Base-by-base conservation (phyloP, 2,329 filamentous ascomycete genomes). In the Ophiostoma tasmaniense region DNA sequence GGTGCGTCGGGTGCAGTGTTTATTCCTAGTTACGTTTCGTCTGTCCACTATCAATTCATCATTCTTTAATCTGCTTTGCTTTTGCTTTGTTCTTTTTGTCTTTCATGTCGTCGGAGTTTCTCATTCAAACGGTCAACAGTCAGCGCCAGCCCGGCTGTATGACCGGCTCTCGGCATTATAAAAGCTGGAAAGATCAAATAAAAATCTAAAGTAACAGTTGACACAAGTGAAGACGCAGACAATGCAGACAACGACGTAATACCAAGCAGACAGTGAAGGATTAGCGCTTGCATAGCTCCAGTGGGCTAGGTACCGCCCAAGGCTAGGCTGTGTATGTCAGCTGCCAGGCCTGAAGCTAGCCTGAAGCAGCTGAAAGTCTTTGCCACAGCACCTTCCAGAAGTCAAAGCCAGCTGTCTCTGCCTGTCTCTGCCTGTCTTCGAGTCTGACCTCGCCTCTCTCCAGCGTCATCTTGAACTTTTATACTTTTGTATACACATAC, bases 351-450 rank as follows among this genome's bases (percentile, higher is more conserved):
- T 62, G 30, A n/a, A 62, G 59, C 59, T 62, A 62, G 59, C 59
- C 59, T 35, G 20, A 62, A 62, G 7, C 13, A 35, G 30, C 28
- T 35, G 14, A 35, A 62, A 61, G 55, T 61, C 25, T 61, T 25
- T n/a, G 55, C 55, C 59, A 62, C 28, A 62, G 59, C 59, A 37
- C 30, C 59, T 62, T 62, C 30, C 28, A 61, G 55, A 61, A 61
- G 25, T 14, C 22, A 10, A 61, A 61, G 25, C 25, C 22, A 10
- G 0, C n/a, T 52, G 20, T 33, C 14, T 33, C 4, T 11, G 20
- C 22, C 7, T 52, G n/a, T 62, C 17, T 33, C 17, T 7, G 3
- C 14, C 37, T 39, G 11, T 39, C 37, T 52, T 22, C 35, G n/a
- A 33, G 11, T 64, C n/a, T 52, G 50, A 3, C 8, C 30, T 62